Conservation (phyloP, 1,284 basidiomycete species). For the Peniophora sp. region DNA sequence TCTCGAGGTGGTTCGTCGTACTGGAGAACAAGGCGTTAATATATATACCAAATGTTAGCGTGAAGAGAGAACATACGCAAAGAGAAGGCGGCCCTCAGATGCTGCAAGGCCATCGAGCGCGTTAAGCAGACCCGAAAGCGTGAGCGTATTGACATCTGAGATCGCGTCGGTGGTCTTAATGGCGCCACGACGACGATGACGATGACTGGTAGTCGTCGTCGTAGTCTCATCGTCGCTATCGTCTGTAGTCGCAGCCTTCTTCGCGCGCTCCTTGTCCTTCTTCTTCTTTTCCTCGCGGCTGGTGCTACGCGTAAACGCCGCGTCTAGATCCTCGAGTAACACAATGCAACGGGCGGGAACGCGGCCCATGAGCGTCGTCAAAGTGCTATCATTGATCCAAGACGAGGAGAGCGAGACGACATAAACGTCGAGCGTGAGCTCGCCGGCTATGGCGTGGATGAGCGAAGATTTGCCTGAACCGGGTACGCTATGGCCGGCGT, state of each 20-base stretch:
- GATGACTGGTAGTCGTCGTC: slow-evolving; percentile 23
- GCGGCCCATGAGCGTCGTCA: slow-evolving; percentile 73
- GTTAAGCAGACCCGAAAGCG: slow-evolving; percentile 74
- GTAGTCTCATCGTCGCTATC: slow-evolving; percentile 17
- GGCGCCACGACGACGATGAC: slow-evolving; percentile 29
- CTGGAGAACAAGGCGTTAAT: slow-evolving; percentile 23
- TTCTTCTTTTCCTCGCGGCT: slow-evolving; percentile 43
- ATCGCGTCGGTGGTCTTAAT: slow-evolving; percentile 45
- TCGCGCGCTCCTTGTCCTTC: slow-evolving; percentile 29
- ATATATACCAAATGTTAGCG: neutral
- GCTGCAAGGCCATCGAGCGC: slow-evolving; percentile 84
- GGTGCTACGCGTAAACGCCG: slow-evolving; percentile 70
- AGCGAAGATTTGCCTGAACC: slow-evolving; percentile 78
- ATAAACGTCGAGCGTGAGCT: slow-evolving; percentile 75
- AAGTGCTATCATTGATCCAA: slow-evolving; percentile 71
- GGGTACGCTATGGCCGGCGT: slow-evolving; percentile 28
- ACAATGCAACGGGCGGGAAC: slow-evolving; percentile 80
- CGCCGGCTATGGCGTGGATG: slow-evolving; percentile 79
- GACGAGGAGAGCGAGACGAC: slow-evolving; percentile 69
- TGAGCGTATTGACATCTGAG: slow-evolving; percentile 74
- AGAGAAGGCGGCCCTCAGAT: slow-evolving; percentile 74
- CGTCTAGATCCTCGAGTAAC: slow-evolving; percentile 78
- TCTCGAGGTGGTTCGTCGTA: slow-evolving; percentile 80
- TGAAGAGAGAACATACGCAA: slow-evolving; percentile 49
- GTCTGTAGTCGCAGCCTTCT: slow-evolving; percentile 23